phyloP scores from a whole-genome alignment of 768 basidiomycete species.

The Paxillus ammoniavirescens region DNA sequence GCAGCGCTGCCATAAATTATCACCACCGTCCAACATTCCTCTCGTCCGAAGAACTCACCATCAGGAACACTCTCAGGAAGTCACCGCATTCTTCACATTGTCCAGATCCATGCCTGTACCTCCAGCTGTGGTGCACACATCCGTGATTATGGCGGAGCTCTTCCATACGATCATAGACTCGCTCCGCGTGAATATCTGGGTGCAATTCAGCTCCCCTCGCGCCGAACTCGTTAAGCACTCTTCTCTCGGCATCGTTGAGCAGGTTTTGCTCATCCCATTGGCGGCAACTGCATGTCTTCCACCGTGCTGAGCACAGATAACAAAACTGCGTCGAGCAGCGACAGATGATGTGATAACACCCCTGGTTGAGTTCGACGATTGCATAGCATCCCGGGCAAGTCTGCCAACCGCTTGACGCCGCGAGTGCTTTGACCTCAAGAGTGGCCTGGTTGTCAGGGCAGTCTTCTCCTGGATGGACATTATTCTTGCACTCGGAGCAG shows the following conservation, averaged over 20 bases:
- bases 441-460: slow-evolving; percentile 46
- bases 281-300: slow-evolving; percentile 61
- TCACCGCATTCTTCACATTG: slow-evolving; percentile 46
- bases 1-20: slow-evolving; percentile 19
- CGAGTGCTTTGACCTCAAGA: slow-evolving; percentile 44
- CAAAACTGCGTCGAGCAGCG: slow-evolving; percentile 52
- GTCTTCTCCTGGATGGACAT: slow-evolving; percentile 36
- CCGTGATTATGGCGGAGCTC: slow-evolving; percentile 50
- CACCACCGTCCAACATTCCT: background rate
- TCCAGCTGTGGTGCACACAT: slow-evolving; percentile 49
- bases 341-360: slow-evolving; percentile 69
- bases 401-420: slow-evolving; percentile 50
- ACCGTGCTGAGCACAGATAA: slow-evolving; percentile 58
- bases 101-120: slow-evolving; percentile 40
- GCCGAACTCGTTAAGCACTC: slow-evolving; percentile 25
- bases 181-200: slow-evolving; percentile 18
- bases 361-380: slow-evolving; percentile 53
- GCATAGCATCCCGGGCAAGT: slow-evolving; percentile 59
- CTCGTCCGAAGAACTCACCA: slow-evolving; percentile 37
- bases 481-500: slow-evolving; percentile 51
- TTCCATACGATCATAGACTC: slow-evolving; percentile 25
- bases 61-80: slow-evolving; percentile 40
- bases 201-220: slow-evolving; percentile 4
- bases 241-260: slow-evolving; percentile 21
- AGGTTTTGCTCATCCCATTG: slow-evolving; percentile 62